These are phyloP conservation scores for Coprinopsis cinerea DNA, from an alignment of 768 basidiomycete genomes.

Conservation along the genomic window DNA sequence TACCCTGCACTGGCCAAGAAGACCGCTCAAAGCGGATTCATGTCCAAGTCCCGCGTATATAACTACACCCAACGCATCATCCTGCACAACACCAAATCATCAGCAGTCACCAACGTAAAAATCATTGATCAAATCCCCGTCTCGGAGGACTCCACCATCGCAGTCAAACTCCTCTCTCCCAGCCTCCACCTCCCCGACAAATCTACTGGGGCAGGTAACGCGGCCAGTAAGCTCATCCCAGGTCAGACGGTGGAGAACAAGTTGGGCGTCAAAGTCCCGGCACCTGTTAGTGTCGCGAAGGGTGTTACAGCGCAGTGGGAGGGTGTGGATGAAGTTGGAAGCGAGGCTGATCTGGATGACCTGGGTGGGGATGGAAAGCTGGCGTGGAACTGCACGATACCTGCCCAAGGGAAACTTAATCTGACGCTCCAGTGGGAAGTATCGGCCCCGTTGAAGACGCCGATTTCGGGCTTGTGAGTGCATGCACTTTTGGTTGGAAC, in stretches of 20 bases:
- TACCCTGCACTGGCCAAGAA: constrained; percentile 33
- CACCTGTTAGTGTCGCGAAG: constrained; percentile 19
- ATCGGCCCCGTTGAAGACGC: constrained; percentile 19
- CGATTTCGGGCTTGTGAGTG: constrained; percentile 18
- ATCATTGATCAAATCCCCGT: constrained; percentile 36
- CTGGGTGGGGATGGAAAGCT: constrained; percentile 31
- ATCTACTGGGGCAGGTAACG: constrained; percentile 3
- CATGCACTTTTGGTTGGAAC: no score
- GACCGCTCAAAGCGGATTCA: constrained; percentile 27
- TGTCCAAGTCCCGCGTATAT: constrained; percentile 25
- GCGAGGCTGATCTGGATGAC: constrained; percentile 18
- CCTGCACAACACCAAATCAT: constrained; percentile 33
- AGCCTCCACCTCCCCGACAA: constrained; percentile 12
- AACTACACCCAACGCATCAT: constrained; percentile 33
- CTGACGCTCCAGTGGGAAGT: constrained; percentile 37
- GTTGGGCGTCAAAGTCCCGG: constrained; percentile 12
- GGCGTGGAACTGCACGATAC: constrained; percentile 25
- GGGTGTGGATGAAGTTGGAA: constrained; percentile 25
- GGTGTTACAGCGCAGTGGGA: constrained; percentile 34
- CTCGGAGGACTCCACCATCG: constrained; percentile 31
- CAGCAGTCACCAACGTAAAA: constrained; percentile 26
- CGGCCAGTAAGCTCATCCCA: neutral
- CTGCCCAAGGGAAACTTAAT: constrained; percentile 24
- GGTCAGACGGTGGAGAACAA: neutral
- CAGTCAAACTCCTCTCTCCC: constrained; percentile 34